phyloP scores from a whole-genome alignment of 108 stramenopile genomes.

The Skeletonema tropicum region DNA sequence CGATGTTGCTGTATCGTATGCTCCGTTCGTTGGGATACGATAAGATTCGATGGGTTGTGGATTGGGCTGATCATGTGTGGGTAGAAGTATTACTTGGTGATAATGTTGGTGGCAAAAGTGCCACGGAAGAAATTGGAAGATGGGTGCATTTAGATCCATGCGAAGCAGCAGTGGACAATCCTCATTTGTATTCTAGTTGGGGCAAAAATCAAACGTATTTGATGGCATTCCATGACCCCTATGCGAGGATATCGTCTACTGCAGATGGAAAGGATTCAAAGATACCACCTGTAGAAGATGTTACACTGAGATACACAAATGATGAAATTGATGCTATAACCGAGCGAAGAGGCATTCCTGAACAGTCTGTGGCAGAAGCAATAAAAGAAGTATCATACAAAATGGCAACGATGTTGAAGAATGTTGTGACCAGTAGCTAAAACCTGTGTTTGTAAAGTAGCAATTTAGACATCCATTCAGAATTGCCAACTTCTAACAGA shows the following conservation, averaged over 20 bases:
- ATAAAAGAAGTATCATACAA: conserved; percentile 18
- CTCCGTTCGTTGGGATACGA: conserved; percentile 56
- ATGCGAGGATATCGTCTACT: neutral
- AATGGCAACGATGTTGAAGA: conserved; percentile 13
- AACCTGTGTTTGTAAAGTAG: neutral
- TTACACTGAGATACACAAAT: conserved; percentile 45
- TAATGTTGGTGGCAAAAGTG: neutral
- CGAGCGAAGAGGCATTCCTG: conserved; percentile 50
- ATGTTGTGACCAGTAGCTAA: neutral
- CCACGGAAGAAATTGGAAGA: conserved; percentile 6
- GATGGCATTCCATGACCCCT: conserved; percentile 58
- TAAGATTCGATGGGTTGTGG: conserved; percentile 64
- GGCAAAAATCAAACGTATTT: conserved; percentile 77
- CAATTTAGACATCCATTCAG: too few species aligned
- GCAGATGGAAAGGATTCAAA: conserved; percentile 6
- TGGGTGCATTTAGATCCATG: conserved; percentile 81
- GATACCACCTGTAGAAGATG: conserved; percentile 47
- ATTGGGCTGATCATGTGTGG: conserved; percentile 82
- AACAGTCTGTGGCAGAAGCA: conserved; percentile 12
- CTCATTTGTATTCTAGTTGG: conserved; percentile 66
- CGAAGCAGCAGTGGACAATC: conserved; percentile 69
- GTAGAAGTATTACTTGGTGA: conserved; percentile 50
- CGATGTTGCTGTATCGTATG: conserved; percentile 63
- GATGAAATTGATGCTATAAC: conserved; percentile 38
- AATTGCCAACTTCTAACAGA: too few species aligned